These are phyloP conservation scores for Persicaria maculosa DNA, from an alignment of 148 eudicot genomes.

Conservation along the genomic window DNA sequence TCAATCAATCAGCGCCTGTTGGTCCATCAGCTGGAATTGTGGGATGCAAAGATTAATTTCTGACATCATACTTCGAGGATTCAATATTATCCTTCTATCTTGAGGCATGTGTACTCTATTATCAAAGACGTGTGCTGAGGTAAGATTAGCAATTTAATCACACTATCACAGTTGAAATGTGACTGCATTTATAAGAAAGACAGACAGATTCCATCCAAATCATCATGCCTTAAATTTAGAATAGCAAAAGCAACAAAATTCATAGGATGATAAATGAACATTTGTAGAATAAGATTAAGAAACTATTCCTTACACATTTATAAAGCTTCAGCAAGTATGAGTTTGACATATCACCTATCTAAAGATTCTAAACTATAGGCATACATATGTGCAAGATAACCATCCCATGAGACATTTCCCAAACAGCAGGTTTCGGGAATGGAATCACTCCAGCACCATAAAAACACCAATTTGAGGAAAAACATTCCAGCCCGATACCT, in stretches of 20 bases:
- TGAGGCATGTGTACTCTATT: conserved; percentile 49
- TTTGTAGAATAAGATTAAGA: too few relatives aligned
- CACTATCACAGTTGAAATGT: not conserved
- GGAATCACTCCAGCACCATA: not conserved
- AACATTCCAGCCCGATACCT: too few relatives aligned
- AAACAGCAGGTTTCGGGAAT: not conserved
- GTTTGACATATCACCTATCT: too few relatives aligned
- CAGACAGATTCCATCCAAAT: not conserved
- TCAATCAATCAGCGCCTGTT: conserved; percentile 47
- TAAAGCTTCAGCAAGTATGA: too few relatives aligned
- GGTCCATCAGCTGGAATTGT: conserved; percentile 54
- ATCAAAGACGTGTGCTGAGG: conserved; percentile 6
- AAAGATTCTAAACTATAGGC: too few relatives aligned
- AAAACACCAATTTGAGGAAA: too few relatives aligned
- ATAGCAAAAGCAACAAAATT: too few relatives aligned
- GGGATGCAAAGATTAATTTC: conserved; percentile 56
- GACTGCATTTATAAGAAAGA: not conserved
- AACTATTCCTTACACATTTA: too few relatives aligned
- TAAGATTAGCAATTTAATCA: not conserved
- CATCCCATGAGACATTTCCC: too few relatives aligned
- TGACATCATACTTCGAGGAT: conserved; percentile 66
- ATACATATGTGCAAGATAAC: too few relatives aligned
- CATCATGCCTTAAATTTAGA: too few relatives aligned
- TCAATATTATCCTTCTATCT: conserved; percentile 39
- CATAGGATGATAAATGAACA: too few relatives aligned